Percentiles rank a stretch among this genome's conserved stretches.
phyloP scores from a whole-genome alignment of 345 rosid species.

The Stellera chamaejasme region DNA sequence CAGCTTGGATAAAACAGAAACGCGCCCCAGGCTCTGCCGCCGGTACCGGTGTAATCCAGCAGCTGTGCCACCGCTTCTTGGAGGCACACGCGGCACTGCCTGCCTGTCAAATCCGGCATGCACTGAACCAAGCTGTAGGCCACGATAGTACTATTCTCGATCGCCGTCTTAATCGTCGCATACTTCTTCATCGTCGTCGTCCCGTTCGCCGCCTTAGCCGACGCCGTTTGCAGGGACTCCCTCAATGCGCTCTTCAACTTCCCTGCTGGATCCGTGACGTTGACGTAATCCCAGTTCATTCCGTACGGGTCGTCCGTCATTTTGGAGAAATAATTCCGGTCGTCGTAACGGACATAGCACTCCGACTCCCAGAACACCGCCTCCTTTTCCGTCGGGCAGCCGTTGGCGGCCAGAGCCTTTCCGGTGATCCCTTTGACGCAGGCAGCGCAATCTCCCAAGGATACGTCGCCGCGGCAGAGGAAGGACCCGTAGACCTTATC shows the following conservation, averaged over 20 bases:
- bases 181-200: constrained; percentile 27
- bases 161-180: constrained; percentile 14
- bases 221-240: neutral
- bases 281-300: neutral
- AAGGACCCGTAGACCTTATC: neutral
- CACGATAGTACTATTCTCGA: constrained; percentile 8
- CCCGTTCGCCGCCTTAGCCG: constrained; percentile 12
- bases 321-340: neutral
- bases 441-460: neutral
- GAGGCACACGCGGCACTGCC: constrained; percentile 29
- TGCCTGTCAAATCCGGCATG: constrained; percentile 31
- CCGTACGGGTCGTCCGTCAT: neutral
- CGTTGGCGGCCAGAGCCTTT: too few species aligned
- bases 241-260: neutral
- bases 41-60: constrained; percentile 23
- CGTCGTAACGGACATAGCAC: constrained; percentile 13
- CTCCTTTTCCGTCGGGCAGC: constrained; percentile 8
- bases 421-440: constrained; percentile 3
- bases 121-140: constrained; percentile 45
- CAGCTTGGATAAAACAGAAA: constrained; percentile 33
- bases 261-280: neutral
- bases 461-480: neutral
- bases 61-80: constrained; percentile 6
- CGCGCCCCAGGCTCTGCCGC: constrained; percentile 25
- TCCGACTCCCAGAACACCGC: constrained; percentile 13